Evolutionary conservation across 163 green algal genomes (phyloP), one percentile per base, ranked within the genome.

Genomic region (Chlorella variabilis): DNA sequence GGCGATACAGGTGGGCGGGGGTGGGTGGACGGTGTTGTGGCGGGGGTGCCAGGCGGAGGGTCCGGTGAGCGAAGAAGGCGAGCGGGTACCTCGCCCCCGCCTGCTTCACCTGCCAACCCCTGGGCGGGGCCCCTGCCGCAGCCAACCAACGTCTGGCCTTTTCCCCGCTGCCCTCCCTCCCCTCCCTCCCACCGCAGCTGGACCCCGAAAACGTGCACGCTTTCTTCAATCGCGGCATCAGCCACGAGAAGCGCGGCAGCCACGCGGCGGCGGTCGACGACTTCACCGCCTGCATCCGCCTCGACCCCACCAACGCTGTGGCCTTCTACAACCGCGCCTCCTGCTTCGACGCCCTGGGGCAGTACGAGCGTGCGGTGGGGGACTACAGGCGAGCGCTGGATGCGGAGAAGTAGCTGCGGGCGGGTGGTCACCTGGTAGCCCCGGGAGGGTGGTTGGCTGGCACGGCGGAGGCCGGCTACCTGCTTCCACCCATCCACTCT

Each of bases 221-320:
- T 20, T 45, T 51, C 13, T 73, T 81, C 58, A 81, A 81, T 86
- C 78, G 92, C 4, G 92, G 86, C 34, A 95, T 95, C 79, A 90
- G 79, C 4, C 83, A 91, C 36, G 92, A 96, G 77, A 93, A 94
- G 89, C 83, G 89, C 27, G n/a, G 85, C 29, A 36, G 73, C 34
- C 84, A 76, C 20, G 38, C 71, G 42, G 81, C 90, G 9, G 92
- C 92, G 1, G 45, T 93, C 29, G 38, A 71, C 23, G 91, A 96
- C 81, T 95, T 94, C 78, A 78, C 27, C 41, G 41, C 54, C 27
- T 91, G 90, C 49, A 88, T 94, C n/a, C n/a, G 56, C 2, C 82
- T 85, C 18, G 92, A 93, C 70, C 79, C 89, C 31, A 41, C 45
- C 65, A 87, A 85, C 66, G 87, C 87, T 1, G 77, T 88, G 25